phyloP scores from a whole-genome alignment of 352 stramenopile genomes.

The Globisporangium recalcitrans region DNA sequence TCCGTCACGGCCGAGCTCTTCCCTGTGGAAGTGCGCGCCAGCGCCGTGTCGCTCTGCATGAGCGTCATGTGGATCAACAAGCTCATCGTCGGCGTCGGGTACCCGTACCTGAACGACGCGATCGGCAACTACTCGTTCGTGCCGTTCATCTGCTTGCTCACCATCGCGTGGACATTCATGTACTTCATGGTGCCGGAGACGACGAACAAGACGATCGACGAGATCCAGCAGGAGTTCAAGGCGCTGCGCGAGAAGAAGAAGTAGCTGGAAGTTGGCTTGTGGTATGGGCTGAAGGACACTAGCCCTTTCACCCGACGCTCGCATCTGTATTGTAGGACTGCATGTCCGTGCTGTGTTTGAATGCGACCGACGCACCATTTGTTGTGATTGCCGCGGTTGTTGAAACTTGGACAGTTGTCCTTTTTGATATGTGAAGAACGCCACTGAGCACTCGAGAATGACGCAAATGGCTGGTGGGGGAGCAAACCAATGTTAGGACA shows the following conservation, averaged over 20 bases:
- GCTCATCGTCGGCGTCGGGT: constrained; percentile 30
- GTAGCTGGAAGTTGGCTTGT: no score
- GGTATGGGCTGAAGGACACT: no score
- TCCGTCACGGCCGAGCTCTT: constrained; percentile 53
- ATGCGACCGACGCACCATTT: background rate
- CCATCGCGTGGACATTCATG: constrained; percentile 14
- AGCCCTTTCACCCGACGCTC: no score
- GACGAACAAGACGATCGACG: constrained; percentile 43
- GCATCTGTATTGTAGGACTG: background rate
- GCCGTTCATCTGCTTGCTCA: constrained; percentile 27
- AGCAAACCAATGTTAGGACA: background rate
- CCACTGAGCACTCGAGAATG: background rate
- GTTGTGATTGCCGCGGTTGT: background rate
- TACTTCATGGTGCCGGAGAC: constrained; percentile 45
- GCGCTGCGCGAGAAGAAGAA: constrained; percentile 13
- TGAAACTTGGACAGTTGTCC: background rate
- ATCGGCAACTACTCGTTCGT: constrained; percentile 29
- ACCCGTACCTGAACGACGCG: constrained; percentile 32
- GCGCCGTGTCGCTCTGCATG: constrained; percentile 35
- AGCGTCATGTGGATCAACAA: constrained; percentile 13
- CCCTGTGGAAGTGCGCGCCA: constrained; percentile 46
- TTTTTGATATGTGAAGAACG: background rate
- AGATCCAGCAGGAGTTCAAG: constrained; percentile 45
- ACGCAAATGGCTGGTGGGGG: background rate
- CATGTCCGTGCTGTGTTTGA: no score